Evolutionary conservation across 2,329 filamentous ascomycete genomes (phyloP), one percentile per base, ranked within the genome.

Genomic region (Knoxdaviesia proteae): DNA sequence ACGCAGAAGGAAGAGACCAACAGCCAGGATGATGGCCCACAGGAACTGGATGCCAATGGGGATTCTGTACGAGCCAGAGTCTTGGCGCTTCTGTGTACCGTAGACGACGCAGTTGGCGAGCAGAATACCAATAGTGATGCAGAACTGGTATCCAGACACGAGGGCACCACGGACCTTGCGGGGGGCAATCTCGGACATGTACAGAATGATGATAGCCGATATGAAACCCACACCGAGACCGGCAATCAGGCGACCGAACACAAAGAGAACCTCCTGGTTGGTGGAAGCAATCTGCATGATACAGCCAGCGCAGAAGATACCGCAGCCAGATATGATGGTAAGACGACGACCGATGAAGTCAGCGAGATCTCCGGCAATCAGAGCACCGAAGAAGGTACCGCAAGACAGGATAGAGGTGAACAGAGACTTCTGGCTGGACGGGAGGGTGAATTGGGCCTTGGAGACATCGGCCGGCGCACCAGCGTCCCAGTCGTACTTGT

Each of bases 131-230:
- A 87, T 69, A 47, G 81, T 87, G 58, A 87, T 78, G 58, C 76
- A 84, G 67, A 86, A 86, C 56, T 87, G 81, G 64, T 87, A 87
- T 5, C 79, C 80, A 1, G 79, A 74, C n/a, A 88, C 82, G 41
- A 87, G 69, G 44, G 80, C 77, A 54, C 81, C 81, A 53, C 82
- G 59, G 49, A 90, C 77, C 58, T 81, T 83, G 58, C 69, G 71
- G 45, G 79, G 78, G 48, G 63, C 67, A 55, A 87, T 83, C 62
- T 87, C 83, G 40, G 78, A 84, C 82, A 90, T 88, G 71, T 90
- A 87, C 47, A 86, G 67, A 54, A 86, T 83, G 58, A 86, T 76
- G 52, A 84, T 76, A 52, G 81, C 79, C 6, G 79, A 84, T 50
- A 82, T 79, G 56, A 84, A 84, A 54, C 81, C 82, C 52, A 86